phyloP scores from a whole-genome alignment of 495 filamentous ascomycete species.

The Bombardia bombarda region DNA sequence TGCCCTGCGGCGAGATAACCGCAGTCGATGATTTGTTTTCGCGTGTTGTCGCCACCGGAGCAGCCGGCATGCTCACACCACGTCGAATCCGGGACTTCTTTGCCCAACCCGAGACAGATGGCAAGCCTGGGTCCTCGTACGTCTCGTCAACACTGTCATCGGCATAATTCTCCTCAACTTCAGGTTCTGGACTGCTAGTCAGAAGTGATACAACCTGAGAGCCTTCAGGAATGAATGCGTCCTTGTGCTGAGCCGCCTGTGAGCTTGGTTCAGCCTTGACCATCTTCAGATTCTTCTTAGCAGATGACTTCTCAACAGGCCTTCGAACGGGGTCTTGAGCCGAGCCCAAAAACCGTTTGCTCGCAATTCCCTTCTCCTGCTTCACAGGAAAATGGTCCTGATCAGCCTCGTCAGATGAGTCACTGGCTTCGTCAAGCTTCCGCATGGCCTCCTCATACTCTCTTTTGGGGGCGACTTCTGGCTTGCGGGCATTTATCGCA shows the following conservation, averaged over 20 bases:
- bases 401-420: too few relatives aligned
- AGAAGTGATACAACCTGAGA: constrained; percentile 33
- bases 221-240: constrained; percentile 26
- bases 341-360: constrained; percentile 1
- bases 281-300: too few relatives aligned
- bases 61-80: constrained; percentile 5
- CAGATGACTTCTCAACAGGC: constrained; percentile 18
- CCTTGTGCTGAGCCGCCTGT: not conserved
- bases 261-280: too few relatives aligned
- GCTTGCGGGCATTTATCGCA: constrained; percentile 13
- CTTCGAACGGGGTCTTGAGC: constrained; percentile 10
- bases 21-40: not conserved
- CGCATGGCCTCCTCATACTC: constrained; percentile 30
- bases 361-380: too few relatives aligned
- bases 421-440: constrained; percentile 27
- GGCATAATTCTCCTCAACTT: constrained; percentile 30
- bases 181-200: constrained; percentile 30
- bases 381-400: too few relatives aligned
- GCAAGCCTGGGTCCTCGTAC: constrained; percentile 15
- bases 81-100: not conserved
- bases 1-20: not conserved
- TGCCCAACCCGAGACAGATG: not conserved
- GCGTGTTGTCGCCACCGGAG: not conserved
- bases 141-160: constrained; percentile 35
- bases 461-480: constrained; percentile 10